phyloP scores from a whole-genome alignment of 179 eudicot genomes.

The Pouteria campechiana region DNA sequence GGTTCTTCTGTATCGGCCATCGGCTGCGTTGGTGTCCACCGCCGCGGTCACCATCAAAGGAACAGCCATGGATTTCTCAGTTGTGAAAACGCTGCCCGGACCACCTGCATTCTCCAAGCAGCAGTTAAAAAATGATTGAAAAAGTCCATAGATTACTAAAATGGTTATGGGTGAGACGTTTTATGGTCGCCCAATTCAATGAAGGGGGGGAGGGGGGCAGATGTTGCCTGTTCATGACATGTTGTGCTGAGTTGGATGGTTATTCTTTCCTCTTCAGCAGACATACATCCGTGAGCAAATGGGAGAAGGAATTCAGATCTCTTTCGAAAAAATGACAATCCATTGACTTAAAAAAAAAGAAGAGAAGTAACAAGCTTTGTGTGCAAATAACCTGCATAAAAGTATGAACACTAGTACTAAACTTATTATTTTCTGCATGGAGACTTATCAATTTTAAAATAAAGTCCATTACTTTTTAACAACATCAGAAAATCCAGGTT shows the following conservation, averaged over 20 bases:
- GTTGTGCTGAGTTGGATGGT: neutral
- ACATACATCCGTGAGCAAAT: no score
- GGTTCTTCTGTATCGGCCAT: slow-evolving; percentile 21
- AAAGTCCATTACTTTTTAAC: no score
- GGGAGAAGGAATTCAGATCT: no score
- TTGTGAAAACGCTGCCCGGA: slow-evolving; percentile 27
- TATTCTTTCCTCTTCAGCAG: neutral
- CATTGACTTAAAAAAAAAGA: no score
- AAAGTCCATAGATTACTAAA: neutral
- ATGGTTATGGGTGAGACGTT: no score
- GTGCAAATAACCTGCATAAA: no score
- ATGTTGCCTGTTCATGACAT: neutral
- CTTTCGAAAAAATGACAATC: no score
- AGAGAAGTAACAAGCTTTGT: no score
- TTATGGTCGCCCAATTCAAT: neutral
- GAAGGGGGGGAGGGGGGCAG: neutral
- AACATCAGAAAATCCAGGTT: no score
- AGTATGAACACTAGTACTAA: no score
- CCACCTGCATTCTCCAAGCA: slow-evolving; percentile 21
- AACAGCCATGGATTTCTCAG: slow-evolving; percentile 34
- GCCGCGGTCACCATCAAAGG: slow-evolving; percentile 3
- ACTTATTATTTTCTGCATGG: no score
- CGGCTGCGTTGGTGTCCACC: slow-evolving; percentile 18
- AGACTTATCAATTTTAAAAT: no score
- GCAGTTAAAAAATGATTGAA: neutral